Evolutionary conservation across 768 basidiomycete species (phyloP), one percentile per base, ranked within the genome.

Genomic region (Holtermannia corniformis): DNA sequence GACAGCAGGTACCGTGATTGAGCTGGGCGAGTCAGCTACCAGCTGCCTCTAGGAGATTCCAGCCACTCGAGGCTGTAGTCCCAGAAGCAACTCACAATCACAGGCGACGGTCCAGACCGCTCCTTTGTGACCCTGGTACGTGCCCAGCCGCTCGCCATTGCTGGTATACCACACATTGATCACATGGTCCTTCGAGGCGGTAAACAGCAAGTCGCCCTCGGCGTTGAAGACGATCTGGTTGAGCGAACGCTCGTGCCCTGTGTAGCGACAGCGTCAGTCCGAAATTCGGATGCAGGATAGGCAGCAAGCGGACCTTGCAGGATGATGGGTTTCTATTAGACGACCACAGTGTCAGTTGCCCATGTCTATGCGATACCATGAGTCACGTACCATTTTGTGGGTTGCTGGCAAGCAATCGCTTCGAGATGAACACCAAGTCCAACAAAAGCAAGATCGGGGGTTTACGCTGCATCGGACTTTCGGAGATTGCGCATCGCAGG

Each of bases 101-200:
- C 89, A 82, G 73, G 93, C 91, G 60, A 92, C 81, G 48, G 91
- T 92, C 95, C 95, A 97, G 23, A 99, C 86, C 0, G 87, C 79
- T 51, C 95, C 95, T 65, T 97, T 99, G 74, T 95, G 83, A 40
- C 91, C 95, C 44, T 87, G 82, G 68, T 95, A 97, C 54, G 95
- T 99, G 28, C 95, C 95, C 63, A 99, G 74, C 54, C 95, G 79
- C 77, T 97, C 95, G 47, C 95, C 95, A 64, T 99, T 99, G 65
- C 93, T 88, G 12, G 91, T 84, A 72, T 80, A 95, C 93, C 93
- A 97, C 47, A 89, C 91, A 70, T 95, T 96, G 72, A 96, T 87
- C 61, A 87, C 73, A 64, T 85, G 80, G 72, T 99, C 95, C 79
- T 99, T 99, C 62, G 89, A 90, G 68, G 86, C 88, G 21, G 90